Percentiles rank a stretch among this genome's conserved stretches.
phyloP scores from a whole-genome alignment of 2,329 filamentous ascomycete species.

The Colletotrichum viniferum region DNA sequence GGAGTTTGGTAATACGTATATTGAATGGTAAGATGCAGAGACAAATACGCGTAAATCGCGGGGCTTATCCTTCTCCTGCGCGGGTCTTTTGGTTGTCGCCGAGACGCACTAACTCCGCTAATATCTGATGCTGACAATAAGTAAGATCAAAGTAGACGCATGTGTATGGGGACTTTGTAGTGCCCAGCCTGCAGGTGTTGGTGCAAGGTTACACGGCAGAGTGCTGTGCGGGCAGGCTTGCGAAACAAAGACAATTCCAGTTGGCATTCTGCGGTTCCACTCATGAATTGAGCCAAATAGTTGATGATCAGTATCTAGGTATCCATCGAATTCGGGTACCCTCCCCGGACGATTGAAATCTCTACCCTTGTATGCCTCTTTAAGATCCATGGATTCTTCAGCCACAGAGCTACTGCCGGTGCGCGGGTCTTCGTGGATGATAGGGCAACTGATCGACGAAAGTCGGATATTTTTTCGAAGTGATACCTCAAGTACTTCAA shows the following conservation, averaged over 20 bases:
- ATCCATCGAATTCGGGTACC: background rate
- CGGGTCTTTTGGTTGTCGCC: background rate
- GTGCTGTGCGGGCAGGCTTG: background rate
- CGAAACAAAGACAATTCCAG: background rate
- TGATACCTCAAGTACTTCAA: background rate
- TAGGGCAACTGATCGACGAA: background rate
- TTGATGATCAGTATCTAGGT: background rate
- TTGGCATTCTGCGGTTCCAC: background rate
- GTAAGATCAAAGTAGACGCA: background rate
- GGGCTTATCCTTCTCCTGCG: background rate
- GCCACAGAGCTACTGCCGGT: background rate
- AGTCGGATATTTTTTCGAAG: background rate
- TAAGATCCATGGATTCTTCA: background rate
- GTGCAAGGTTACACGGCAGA: background rate
- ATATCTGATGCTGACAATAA: background rate
- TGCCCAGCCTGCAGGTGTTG: background rate
- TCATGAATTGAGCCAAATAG: background rate
- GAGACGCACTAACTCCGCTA: background rate
- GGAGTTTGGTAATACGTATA: background rate
- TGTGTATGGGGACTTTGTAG: background rate
- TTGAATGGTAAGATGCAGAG: background rate
- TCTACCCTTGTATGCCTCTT: background rate
- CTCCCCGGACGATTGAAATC: background rate
- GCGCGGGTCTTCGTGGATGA: accelerated
- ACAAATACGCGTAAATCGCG: background rate